These are phyloP conservation scores for Moricandia moricandioides DNA, from an alignment of 345 rosid genomes.

Conservation along the genomic window DNA sequence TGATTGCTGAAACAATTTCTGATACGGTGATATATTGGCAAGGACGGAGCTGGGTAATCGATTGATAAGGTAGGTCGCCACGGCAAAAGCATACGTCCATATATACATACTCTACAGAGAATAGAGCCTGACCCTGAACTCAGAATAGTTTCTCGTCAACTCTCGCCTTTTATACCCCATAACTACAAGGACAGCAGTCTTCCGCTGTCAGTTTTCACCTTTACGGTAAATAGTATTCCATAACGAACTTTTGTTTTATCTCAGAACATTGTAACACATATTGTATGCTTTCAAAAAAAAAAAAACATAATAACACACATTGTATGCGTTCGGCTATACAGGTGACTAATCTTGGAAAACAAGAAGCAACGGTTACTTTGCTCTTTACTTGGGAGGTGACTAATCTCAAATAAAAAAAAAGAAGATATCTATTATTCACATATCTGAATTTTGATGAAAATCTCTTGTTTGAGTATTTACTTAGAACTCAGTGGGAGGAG, in stretches of 20 bases:
- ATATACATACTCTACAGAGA: too few relatives aligned
- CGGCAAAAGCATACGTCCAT: too few relatives aligned
- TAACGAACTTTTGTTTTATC: too few relatives aligned
- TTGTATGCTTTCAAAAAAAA: too few relatives aligned
- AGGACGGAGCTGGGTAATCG: too few relatives aligned
- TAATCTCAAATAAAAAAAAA: neutral
- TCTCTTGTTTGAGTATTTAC: neutral
- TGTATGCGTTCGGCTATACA: slow-evolving; percentile 14
- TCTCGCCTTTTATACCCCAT: slow-evolving; percentile 89
- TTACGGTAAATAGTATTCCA: slow-evolving; percentile 43
- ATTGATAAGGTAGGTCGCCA: too few relatives aligned
- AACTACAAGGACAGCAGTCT: slow-evolving; percentile 89
- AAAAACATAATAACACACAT: too few relatives aligned
- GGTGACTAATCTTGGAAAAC: slow-evolving; percentile 64
- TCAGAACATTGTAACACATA: too few relatives aligned
- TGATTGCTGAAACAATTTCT: too few relatives aligned
- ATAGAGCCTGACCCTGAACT: slow-evolving; percentile 92
- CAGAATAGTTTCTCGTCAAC: slow-evolving; percentile 79
- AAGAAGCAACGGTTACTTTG: slow-evolving; percentile 61
- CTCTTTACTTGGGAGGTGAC: slow-evolving; percentile 93
- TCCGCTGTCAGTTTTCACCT: slow-evolving; percentile 79
- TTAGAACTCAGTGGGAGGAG: slow-evolving; percentile 87
- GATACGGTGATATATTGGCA: too few relatives aligned
- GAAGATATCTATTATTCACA: neutral
- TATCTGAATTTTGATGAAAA: neutral